phyloP scores from a whole-genome alignment of 345 rosid genomes.

The Eucalyptus cloeziana region DNA sequence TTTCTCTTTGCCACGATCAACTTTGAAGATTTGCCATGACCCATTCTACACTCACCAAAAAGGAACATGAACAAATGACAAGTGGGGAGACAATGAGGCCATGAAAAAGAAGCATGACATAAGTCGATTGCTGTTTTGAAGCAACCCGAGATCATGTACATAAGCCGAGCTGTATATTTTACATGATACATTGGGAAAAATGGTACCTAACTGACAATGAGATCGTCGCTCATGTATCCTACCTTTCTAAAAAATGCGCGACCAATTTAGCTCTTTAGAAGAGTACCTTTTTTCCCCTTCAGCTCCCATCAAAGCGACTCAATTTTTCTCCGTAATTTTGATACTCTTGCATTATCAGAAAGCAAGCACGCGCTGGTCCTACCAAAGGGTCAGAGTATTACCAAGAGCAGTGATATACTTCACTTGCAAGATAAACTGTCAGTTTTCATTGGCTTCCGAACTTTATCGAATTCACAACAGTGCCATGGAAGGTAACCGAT shows the following conservation, averaged over 20 bases:
- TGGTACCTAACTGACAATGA: not conserved
- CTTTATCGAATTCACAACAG: not conserved
- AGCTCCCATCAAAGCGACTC: not conserved
- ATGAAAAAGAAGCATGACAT: not conserved
- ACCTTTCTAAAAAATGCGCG: not conserved
- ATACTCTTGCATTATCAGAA: not conserved
- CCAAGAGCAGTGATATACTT: not conserved
- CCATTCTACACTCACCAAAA: slow-evolving; percentile 36
- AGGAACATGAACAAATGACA: not conserved
- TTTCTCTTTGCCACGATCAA: slow-evolving; percentile 19
- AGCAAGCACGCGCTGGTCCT: not conserved
- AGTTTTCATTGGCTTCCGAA: not conserved
- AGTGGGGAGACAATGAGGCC: not conserved
- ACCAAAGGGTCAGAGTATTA: not conserved
- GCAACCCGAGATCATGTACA: not conserved
- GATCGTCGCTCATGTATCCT: not conserved
- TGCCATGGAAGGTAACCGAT: not conserved
- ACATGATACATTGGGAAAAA: not conserved
- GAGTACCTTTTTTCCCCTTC: not conserved
- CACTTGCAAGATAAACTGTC: not conserved
- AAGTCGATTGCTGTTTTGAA: not conserved
- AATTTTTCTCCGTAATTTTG: not conserved
- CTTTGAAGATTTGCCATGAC: slow-evolving; percentile 44
- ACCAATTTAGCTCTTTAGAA: not conserved
- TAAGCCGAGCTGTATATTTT: not conserved